Percentiles rank a stretch among this genome's conserved stretches.
phyloP scores from a whole-genome alignment of 495 filamentous ascomycete genomes.

The Xylaria acuta region DNA sequence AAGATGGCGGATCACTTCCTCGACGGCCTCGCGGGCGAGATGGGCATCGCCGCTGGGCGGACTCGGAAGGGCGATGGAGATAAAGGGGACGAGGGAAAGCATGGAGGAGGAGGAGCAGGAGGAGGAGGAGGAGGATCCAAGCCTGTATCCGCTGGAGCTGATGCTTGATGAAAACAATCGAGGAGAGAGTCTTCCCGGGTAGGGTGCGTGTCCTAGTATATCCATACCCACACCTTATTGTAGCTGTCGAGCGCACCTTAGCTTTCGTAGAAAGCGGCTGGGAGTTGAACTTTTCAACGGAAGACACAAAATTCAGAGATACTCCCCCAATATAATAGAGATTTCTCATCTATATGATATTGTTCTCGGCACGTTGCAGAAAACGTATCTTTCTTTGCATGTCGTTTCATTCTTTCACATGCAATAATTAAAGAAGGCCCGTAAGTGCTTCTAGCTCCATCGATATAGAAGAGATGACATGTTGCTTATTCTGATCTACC shows the following conservation, averaged over 20 bases:
- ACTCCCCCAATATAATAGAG: background rate
- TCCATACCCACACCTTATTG: background rate
- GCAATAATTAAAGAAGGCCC: background rate
- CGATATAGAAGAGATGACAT: background rate
- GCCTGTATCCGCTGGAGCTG: background rate
- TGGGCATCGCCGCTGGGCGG: conserved; percentile 28
- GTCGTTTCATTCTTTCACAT: background rate
- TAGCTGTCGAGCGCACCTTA: background rate
- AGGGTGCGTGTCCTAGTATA: background rate
- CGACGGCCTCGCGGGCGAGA: conserved; percentile 56
- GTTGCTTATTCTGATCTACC: background rate
- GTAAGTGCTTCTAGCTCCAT: background rate
- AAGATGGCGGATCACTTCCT: conserved; percentile 78
- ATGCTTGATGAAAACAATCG: background rate
- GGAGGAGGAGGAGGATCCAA: background rate
- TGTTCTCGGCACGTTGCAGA: background rate
- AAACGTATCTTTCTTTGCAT: background rate
- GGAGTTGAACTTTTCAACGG: background rate
- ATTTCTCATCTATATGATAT: background rate
- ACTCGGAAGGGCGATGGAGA: background rate
- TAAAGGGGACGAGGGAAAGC: background rate
- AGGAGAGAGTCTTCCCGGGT: background rate
- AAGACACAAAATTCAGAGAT: background rate
- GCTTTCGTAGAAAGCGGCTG: background rate
- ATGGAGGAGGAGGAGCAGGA: no score